Percentiles rank a stretch among this genome's conserved stretches.
phyloP scores from a whole-genome alignment of 345 rosid genomes.

The Eucalyptus grandis region DNA sequence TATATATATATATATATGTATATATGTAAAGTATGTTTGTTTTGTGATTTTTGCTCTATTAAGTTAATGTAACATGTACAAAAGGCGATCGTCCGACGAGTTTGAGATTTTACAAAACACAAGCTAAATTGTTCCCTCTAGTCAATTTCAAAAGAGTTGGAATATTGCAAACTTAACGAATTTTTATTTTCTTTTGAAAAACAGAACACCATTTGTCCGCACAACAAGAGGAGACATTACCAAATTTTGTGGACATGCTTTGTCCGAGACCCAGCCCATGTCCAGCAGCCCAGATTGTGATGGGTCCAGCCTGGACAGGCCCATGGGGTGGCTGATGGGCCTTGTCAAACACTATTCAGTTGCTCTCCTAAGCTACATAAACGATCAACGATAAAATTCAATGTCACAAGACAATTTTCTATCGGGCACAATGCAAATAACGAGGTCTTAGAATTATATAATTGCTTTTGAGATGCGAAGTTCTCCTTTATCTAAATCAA shows the following conservation, averaged over 20 bases:
- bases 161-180: not conserved
- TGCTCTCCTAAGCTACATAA: not conserved
- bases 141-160: not conserved
- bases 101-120: not conserved
- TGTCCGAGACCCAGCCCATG: not conserved
- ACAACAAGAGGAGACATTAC: not conserved
- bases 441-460: not conserved
- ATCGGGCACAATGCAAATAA: not conserved
- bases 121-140: not conserved
- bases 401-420: not conserved
- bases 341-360: not conserved
- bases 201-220: not conserved
- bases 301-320: not conserved
- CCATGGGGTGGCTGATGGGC: not conserved
- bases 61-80: not conserved
- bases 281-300: not conserved
- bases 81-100: fast-evolving
- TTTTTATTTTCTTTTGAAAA: not conserved
- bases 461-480: not conserved
- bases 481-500: not conserved
- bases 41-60: not conserved
- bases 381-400: not conserved
- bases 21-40: not conserved
- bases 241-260: not conserved
- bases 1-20: too few relatives aligned